These are phyloP conservation scores for Trichosporon sp. DNA, from an alignment of 1,284 basidiomycete species.

Conservation along the genomic window DNA sequence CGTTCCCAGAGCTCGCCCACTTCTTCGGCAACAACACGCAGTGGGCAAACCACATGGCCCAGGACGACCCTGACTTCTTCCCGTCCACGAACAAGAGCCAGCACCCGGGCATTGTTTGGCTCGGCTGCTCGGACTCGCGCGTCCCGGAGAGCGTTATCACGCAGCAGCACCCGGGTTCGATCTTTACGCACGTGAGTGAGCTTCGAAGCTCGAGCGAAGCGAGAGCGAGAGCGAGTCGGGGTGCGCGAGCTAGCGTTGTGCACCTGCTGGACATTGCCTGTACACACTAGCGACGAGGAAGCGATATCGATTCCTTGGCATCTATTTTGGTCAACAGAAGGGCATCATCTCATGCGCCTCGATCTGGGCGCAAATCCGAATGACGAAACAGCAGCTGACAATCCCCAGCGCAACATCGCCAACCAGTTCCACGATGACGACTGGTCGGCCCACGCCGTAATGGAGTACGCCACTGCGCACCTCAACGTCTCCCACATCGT, in stretches of 20 bases:
- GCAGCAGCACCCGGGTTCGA: constrained; percentile 56
- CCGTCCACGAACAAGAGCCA: constrained; percentile 35
- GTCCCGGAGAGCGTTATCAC: constrained; percentile 44
- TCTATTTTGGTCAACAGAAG: too few species aligned
- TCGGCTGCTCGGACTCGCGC: constrained; percentile 47
- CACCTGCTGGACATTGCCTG: too few species aligned
- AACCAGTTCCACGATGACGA: constrained; percentile 68
- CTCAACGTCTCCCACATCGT: constrained; percentile 80
- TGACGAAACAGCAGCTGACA: neutral
- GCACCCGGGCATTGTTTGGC: constrained; percentile 45
- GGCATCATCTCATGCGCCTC: neutral
- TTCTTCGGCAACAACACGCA: constrained; percentile 35
- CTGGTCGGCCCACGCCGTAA: constrained; percentile 67
- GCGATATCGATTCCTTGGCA: neutral
- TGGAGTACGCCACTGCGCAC: constrained; percentile 72
- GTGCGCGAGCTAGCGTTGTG: too few species aligned
- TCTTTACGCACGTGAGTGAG: constrained; percentile 57
- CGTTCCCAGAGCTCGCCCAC: constrained; percentile 23
- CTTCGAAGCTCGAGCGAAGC: neutral
- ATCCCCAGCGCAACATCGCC: constrained; percentile 18
- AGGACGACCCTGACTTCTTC: constrained; percentile 34
- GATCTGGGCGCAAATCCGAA: neutral
- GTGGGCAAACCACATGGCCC: constrained; percentile 30
- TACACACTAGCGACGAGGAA: too few species aligned
- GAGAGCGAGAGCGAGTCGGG: neutral